Evolutionary conservation across 495 filamentous ascomycete species (phyloP).

Genomic region (Xylaria acuta): DNA sequence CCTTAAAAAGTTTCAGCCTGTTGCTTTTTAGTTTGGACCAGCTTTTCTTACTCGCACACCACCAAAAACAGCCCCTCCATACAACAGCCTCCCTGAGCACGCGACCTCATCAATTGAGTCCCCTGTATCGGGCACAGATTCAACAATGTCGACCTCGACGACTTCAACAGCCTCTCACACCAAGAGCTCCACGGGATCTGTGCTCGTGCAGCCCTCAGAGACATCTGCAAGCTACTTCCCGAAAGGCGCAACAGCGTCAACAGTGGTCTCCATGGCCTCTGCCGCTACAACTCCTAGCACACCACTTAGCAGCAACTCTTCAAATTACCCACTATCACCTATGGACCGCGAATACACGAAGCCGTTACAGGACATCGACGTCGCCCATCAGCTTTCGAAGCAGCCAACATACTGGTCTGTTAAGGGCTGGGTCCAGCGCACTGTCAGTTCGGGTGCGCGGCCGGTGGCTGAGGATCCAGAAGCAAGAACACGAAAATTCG

Average conservation of each 20-base stretch:
- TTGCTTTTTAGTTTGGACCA: background rate
- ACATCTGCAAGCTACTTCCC: slow-evolving; percentile 33
- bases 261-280: slow-evolving; percentile 25
- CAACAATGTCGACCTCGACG: slow-evolving; percentile 5
- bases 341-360: slow-evolving; percentile 42
- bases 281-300: slow-evolving; percentile 28
- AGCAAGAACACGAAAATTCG: slow-evolving; percentile 42
- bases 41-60: background rate
- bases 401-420: slow-evolving; percentile 45
- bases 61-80: background rate
- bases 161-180: background rate
- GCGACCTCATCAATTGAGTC: background rate
- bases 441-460: slow-evolving; percentile 24
- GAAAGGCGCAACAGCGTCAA: slow-evolving; percentile 22
- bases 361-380: slow-evolving; percentile 42
- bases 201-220: slow-evolving; percentile 29
- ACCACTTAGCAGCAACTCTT: slow-evolving; percentile 9
- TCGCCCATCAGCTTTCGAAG: slow-evolving; percentile 50
- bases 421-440: slow-evolving; percentile 48
- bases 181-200: background rate
- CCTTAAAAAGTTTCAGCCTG: background rate
- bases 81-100: background rate
- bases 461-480: slow-evolving; percentile 34
- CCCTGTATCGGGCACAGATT: background rate
- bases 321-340: slow-evolving; percentile 36